Base-by-base conservation (phyloP, 208 protist species). In the Porcisia hertigi region DNA sequence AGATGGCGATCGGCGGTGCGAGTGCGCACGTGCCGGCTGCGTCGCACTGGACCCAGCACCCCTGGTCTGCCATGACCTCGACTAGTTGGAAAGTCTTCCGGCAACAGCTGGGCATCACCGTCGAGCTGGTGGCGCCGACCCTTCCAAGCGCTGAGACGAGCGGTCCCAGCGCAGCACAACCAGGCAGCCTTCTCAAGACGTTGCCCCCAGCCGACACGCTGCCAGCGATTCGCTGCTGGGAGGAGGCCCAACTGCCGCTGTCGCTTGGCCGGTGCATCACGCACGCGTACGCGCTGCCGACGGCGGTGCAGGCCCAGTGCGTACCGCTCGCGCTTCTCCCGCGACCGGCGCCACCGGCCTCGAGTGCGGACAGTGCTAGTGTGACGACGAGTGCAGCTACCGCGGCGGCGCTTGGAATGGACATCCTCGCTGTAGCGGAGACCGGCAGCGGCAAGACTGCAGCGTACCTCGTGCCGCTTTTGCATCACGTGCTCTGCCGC, bases 361-460 rank as follows among this genome's bases (percentile, higher is more conserved):
- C 64, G 39, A 25, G 41, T 11, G 23, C 41, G 62, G 11, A 25
- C 23, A 5, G 41, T 6, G 41, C 36, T 20, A 41, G 23, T 47
- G 62, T n/a, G n/a, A n/a, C 30, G 41, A 20, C 41, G 7, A 36
- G 41, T 18, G 62, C 41, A 9, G 39, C 63, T 20, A 60, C 71
- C 4, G 59, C 73, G 7, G 7, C 43, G 41, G 49, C 41, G 14
- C 49, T 82, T 64, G 76, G 78, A 23, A 74, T 93, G 36, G 94
- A 98, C 80, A 81, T 98, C 12, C 71, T 98, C 34, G 97, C 81
- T 36, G 86, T 97, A 14, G 94, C 98, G 3, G 86, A 96, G 70
- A 99, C 98, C 9, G 98, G 98, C 16, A 96, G 90, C 39, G 98
- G 98, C 12, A 99, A 99, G 75, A 99, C 98, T 2, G 77, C 92